Base-by-base conservation (phyloP, 768 basidiomycete species). In the Hortiboletus campestris region DNA sequence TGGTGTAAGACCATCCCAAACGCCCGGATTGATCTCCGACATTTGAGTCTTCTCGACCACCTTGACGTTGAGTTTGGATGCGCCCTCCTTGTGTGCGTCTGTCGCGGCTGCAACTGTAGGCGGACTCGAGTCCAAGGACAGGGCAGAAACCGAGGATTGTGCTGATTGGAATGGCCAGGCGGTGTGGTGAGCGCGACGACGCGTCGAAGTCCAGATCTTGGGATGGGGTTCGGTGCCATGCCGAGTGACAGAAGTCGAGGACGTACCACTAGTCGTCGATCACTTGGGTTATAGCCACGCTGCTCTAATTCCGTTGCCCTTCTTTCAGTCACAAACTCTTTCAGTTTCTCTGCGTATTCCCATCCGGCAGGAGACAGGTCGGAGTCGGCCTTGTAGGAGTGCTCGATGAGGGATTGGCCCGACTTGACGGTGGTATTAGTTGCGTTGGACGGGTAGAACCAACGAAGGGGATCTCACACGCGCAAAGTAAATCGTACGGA, bases 321-420 rank as follows among this genome's bases (percentile, higher is more conserved):
- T 44, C 94, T 81, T 41, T 93, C 85, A 9, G 91, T 77, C 19
- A 99, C 89, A 58, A 96, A 96, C 41, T 97, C 91, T 63, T 89
- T 94, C 56, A 99, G 76, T 39, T 79, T 81, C 61, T 92, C 89
- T 3, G 95, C 88, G 61, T 99, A 99, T 56, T 97, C 94, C 91
- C 93, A 94, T 3, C 97, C 97, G 1, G 86, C 88, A 3, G 91
- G 89, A 2, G 95, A 97, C 11, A 99, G 81, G 71, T 98, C 96
- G 2, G 95, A 94, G 67, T 99, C 97, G 36, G 97, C 95, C 74
- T 95, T 96, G 80, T 95, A 98, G 6, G 96, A 98, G 69, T 98
- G 97, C 69, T 99, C 97, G 63, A 98, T 94, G 55, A 98, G 78
- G 13, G 94, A 96, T 79, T 95, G 94, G n/a, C 97, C 97, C 17